phyloP scores from a whole-genome alignment of 2,329 filamentous ascomycete species.

The Apiospora hydei region DNA sequence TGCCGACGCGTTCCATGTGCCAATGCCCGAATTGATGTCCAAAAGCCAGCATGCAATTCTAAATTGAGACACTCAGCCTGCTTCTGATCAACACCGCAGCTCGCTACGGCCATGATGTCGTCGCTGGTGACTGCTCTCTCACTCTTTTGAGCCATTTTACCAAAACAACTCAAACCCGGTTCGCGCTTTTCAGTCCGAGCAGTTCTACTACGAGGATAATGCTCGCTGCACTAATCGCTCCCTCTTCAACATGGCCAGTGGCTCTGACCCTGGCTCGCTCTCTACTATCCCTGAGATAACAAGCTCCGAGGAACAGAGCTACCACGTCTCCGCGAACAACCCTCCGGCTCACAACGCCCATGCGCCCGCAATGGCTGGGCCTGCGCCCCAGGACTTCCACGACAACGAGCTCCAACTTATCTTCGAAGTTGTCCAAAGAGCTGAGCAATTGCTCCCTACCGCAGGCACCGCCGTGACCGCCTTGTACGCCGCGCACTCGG shows the following conservation, averaged over 20 bases:
- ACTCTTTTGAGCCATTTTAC: neutral
- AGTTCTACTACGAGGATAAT: neutral
- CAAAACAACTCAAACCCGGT: neutral
- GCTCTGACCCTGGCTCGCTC: conserved; percentile 15
- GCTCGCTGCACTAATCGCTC: neutral
- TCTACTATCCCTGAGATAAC: conserved; percentile 16
- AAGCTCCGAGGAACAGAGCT: conserved; percentile 2
- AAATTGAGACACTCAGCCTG: neutral
- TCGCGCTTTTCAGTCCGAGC: neutral
- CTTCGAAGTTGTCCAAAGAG: conserved; percentile 76
- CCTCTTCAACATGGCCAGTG: conserved; percentile 19
- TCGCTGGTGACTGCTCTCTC: conserved; percentile 9
- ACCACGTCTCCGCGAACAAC: neutral
- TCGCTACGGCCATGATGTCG: conserved; percentile 3
- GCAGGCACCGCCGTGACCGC: conserved; percentile 76
- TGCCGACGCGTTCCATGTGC: conserved; percentile 14
- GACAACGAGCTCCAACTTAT: conserved; percentile 77
- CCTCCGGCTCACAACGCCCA: neutral
- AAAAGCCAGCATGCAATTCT: neutral
- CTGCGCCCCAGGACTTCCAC: conserved; percentile 29
- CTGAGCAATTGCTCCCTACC: conserved; percentile 68
- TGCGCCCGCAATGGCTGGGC: conserved; percentile 16
- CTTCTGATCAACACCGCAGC: neutral
- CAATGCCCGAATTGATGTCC: neutral
- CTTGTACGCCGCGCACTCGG: conserved; percentile 82